Conservation (phyloP, 371 early-diverging fungal genomes). For the Mortierella sp. region DNA sequence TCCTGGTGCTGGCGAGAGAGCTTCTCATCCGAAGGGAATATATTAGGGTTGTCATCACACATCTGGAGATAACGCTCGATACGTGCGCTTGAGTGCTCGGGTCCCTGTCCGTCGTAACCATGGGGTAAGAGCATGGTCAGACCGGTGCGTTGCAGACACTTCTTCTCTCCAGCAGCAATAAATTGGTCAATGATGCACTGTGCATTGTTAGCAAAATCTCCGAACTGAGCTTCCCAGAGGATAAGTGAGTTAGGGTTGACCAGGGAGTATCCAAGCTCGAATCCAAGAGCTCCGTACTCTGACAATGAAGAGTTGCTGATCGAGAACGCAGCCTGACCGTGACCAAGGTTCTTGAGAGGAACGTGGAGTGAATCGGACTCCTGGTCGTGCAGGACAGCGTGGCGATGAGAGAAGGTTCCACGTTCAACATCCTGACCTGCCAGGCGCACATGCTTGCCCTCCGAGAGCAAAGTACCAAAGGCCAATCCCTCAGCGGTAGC, state of each 20-base stretch:
- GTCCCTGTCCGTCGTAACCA: constrained; percentile 98
- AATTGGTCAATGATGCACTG: constrained; percentile 98
- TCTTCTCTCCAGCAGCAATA: constrained; percentile 95
- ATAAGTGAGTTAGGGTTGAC: constrained; percentile 93
- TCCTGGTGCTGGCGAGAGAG: constrained; percentile 94
- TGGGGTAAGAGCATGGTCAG: constrained; percentile 94
- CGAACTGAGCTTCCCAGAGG: constrained; percentile 99
- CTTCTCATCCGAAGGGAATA: constrained; percentile 85
- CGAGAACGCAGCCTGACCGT: constrained; percentile 86
- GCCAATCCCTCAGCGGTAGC: constrained; percentile 97
- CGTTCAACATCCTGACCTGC: constrained; percentile 98
- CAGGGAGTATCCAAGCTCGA: constrained; percentile 88
- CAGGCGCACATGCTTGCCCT: constrained; percentile 92
- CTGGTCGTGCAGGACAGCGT: constrained; percentile 96
- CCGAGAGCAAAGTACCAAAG: constrained; percentile 90
- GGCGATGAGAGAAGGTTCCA: constrained; percentile 98
- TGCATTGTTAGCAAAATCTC: constrained; percentile 97
- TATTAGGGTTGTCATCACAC: constrained; percentile 93
- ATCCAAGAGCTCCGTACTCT: constrained; percentile 95
- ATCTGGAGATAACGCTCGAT: constrained; percentile 96
- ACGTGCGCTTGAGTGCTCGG: constrained; percentile 96
- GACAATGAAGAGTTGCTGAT: constrained; percentile 95
- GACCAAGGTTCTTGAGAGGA: constrained; percentile 86
- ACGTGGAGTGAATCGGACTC: constrained; percentile 77
- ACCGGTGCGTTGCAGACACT: constrained; percentile 97